Conservation (phyloP, 2,329 filamentous ascomycete genomes). For the Thermochaetoides dissita region DNA sequence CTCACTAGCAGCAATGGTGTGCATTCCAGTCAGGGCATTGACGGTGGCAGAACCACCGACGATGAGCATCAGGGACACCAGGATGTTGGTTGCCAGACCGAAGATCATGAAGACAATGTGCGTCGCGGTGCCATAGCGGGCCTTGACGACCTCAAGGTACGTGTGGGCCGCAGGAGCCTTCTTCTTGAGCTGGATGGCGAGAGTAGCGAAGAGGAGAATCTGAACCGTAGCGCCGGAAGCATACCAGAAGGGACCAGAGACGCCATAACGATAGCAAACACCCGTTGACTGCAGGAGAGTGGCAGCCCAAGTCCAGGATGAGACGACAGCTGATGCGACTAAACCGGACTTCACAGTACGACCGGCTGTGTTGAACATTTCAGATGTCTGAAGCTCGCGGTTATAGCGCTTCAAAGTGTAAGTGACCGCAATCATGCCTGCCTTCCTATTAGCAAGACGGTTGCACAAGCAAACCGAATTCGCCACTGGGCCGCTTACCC, state of each 20-base stretch:
- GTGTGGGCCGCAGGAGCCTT: conserved; percentile 77
- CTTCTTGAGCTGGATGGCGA: conserved; percentile 80
- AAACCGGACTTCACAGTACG: conserved; percentile 80
- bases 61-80: conserved; percentile 80
- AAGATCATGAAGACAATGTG: conserved; percentile 74
- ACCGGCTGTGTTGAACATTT: conserved; percentile 85
- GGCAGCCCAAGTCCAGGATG: conserved; percentile 86
- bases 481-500: conserved; percentile 22
- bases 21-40: conserved; percentile 56
- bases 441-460: background rate
- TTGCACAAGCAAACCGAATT: background rate
- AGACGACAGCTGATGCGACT: conserved; percentile 80
- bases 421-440: conserved; percentile 26
- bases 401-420: conserved; percentile 27
- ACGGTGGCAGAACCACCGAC: conserved; percentile 71
- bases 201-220: conserved; percentile 76
- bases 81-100: conserved; percentile 68
- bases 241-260: conserved; percentile 48
- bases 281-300: conserved; percentile 65
- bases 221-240: conserved; percentile 65
- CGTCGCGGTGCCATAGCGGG: conserved; percentile 57
- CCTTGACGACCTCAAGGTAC: conserved; percentile 70
- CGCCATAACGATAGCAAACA: conserved; percentile 70
- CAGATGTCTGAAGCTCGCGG: conserved; percentile 67
- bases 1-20: conserved; percentile 57